These are phyloP conservation scores for Rhodotorula kratochvilovae DNA, from an alignment of 768 basidiomycete species.

Conservation along the genomic window DNA sequence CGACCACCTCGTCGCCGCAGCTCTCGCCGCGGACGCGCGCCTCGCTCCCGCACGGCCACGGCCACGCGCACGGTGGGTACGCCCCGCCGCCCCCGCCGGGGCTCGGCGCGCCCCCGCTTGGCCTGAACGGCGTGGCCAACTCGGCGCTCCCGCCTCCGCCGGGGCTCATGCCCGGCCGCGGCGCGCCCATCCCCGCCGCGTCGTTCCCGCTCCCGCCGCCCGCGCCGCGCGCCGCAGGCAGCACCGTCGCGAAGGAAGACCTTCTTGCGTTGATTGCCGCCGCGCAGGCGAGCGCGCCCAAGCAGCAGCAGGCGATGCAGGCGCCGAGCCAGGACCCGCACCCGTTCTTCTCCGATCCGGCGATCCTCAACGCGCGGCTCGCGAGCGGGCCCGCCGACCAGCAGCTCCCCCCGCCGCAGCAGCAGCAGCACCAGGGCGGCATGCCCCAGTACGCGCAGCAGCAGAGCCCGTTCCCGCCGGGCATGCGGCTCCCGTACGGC, in stretches of 20 bases:
- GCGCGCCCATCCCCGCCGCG: slow-evolving; percentile 34
- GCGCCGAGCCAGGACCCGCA: slow-evolving; percentile 5
- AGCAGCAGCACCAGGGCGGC: not conserved
- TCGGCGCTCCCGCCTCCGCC: slow-evolving; percentile 32
- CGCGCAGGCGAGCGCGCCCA: slow-evolving; percentile 30
- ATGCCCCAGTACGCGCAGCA: not conserved
- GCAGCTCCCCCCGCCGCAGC: not conserved
- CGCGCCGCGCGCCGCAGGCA: slow-evolving; percentile 15
- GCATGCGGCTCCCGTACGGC: slow-evolving; percentile 22
- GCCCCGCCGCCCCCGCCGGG: slow-evolving; percentile 20
- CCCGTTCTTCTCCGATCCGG: slow-evolving; percentile 38
- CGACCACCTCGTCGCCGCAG: slow-evolving; percentile 29
- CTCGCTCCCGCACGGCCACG: not conserved
- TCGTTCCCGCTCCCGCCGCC: slow-evolving; percentile 39
- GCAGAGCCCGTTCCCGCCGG: slow-evolving; percentile 16
- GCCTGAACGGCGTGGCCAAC: slow-evolving; percentile 13
- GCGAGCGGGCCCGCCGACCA: not conserved
- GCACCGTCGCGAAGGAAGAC: slow-evolving; percentile 34
- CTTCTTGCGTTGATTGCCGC: slow-evolving; percentile 34
- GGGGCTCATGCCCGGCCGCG: slow-evolving; percentile 15
- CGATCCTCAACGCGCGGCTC: slow-evolving; percentile 35
- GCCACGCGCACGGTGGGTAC: not conserved
- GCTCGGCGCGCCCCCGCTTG: slow-evolving; percentile 1
- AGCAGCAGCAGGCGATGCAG: slow-evolving; percentile 14
- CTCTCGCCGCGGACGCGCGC: slow-evolving; percentile 23